Evolutionary conservation across 2,329 filamentous ascomycete species (phyloP).

Genomic region (Pezizomycotina sp.): DNA sequence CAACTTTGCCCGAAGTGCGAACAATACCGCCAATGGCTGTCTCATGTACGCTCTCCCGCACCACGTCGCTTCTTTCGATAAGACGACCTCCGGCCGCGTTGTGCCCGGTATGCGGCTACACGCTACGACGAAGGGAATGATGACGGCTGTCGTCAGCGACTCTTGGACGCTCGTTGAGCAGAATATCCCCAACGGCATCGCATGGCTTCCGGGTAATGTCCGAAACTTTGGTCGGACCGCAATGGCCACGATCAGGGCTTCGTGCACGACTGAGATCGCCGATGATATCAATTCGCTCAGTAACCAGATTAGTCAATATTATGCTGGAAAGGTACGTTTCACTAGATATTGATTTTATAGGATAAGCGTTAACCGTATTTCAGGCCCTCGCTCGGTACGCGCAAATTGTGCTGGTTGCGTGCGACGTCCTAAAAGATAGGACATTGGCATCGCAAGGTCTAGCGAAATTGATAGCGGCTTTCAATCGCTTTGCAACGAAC

Average conservation of each 20-base stretch:
- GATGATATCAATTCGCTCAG: constrained; percentile 59
- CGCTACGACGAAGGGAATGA: constrained; percentile 72
- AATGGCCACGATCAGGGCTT: constrained; percentile 38
- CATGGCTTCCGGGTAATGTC: constrained; percentile 30
- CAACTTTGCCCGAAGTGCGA: constrained; percentile 54
- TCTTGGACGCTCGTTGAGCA: constrained; percentile 63
- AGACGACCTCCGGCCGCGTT: constrained; percentile 34
- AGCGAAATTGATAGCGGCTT: constrained; percentile 46
- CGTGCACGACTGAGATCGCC: constrained; percentile 53
- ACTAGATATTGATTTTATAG: constrained; percentile 25
- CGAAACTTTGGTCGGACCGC: constrained; percentile 7
- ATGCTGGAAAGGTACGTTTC: constrained; percentile 57
- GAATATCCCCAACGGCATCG: constrained; percentile 55
- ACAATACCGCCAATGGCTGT: constrained; percentile 38
- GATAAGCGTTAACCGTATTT: constrained; percentile 24
- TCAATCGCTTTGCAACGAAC: constrained; percentile 50
- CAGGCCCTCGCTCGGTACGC: constrained; percentile 62
- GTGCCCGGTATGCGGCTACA: constrained; percentile 44
- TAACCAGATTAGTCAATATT: constrained; percentile 79
- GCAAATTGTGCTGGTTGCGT: constrained; percentile 46
- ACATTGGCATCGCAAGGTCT: constrained; percentile 43
- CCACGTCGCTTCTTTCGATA: constrained; percentile 60
- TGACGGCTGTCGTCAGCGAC: constrained; percentile 53
- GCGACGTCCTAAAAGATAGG: constrained; percentile 45
- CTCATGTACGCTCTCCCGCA: constrained; percentile 83